Evolutionary conservation across 768 basidiomycete genomes (phyloP), one percentile per base, ranked within the genome.

Genomic region (Tricholoma matsutake): DNA sequence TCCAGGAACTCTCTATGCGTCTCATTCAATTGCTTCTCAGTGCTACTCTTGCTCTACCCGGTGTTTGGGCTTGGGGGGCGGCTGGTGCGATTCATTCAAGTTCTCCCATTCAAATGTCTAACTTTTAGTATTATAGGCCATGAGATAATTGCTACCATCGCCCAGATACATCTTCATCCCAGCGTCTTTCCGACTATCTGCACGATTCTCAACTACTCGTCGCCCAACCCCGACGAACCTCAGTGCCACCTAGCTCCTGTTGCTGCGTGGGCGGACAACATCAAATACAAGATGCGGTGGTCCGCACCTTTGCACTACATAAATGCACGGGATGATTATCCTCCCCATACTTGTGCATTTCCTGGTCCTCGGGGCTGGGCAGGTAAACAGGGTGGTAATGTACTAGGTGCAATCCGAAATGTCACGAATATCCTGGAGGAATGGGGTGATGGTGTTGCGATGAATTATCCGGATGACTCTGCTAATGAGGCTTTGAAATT

Each of bases 111-210:
- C 34, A 28, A 32, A 13, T 3, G 41, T 28, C 53, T 41, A 41
- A 49, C 35, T 22, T 41, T 14, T 37, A 29, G 45, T 5, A 34
- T 51, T 37, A 25, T 63, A 86, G 94, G 96, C 3, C 96, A 98
- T 67, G 91, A 97, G 77, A 88, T 97, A 32, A 85, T 94, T 5
- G 96, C 95, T 1, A 96, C 95, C 4, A 91, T 98, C 59, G 96
- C 96, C 1, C 91, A 98, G 71, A 92, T 96, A 61, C 86, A 97
- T 71, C 83, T 98, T 2, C 84, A 92, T 71, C 91, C 92, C 0
- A 77, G 76, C 2, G 87, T 89, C 4, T 79, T 88, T 41, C 80
- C 84, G 2, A 81, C 79, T 32, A 75, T 97, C 57, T 92, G 89
- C 64, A 72, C 77, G 29, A 87, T 98, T 66, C 86, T 97, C 64